phyloP scores from a whole-genome alignment of 2,329 filamentous ascomycete genomes.

The Aspergillus brunneoviolaceus region DNA sequence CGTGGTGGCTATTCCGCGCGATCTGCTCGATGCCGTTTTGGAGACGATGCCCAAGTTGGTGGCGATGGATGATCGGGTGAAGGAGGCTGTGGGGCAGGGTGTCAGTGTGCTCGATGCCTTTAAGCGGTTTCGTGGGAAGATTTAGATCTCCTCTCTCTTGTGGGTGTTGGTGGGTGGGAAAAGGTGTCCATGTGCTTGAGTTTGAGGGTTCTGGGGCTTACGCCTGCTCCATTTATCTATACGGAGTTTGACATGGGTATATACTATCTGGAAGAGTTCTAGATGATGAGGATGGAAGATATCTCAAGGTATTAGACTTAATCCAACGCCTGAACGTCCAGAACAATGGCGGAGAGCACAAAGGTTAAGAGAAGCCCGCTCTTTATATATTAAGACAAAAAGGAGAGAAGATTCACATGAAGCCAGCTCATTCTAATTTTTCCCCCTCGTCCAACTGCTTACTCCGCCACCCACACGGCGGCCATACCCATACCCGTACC shows the following conservation, averaged over 20 bases:
- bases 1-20: slow-evolving; percentile 65
- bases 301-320: slow-evolving; percentile 12
- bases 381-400: slow-evolving; percentile 12
- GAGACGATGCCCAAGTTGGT: slow-evolving; percentile 57
- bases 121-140: slow-evolving; percentile 50
- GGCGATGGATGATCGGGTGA: slow-evolving; percentile 60
- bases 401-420: slow-evolving; percentile 18
- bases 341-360: not conserved
- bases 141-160: slow-evolving; percentile 2
- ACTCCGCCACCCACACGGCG: slow-evolving; percentile 93
- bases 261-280: too few relatives aligned
- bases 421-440: slow-evolving; percentile 21
- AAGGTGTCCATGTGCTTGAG: too few relatives aligned
- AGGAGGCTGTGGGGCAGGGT: slow-evolving; percentile 63
- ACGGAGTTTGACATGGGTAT: too few relatives aligned
- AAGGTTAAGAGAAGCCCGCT: not conserved
- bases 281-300: not conserved
- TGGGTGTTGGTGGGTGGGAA: not conserved
- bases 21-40: slow-evolving; percentile 60
- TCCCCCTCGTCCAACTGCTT: slow-evolving; percentile 33
- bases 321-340: slow-evolving; percentile 10
- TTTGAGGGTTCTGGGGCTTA: not conserved
- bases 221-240: too few relatives aligned
- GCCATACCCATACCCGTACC: slow-evolving; percentile 99
- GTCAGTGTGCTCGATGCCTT: slow-evolving; percentile 67